Conservation (phyloP, 1,139 yeast species). For the Magnusiomyces suaveolens region DNA sequence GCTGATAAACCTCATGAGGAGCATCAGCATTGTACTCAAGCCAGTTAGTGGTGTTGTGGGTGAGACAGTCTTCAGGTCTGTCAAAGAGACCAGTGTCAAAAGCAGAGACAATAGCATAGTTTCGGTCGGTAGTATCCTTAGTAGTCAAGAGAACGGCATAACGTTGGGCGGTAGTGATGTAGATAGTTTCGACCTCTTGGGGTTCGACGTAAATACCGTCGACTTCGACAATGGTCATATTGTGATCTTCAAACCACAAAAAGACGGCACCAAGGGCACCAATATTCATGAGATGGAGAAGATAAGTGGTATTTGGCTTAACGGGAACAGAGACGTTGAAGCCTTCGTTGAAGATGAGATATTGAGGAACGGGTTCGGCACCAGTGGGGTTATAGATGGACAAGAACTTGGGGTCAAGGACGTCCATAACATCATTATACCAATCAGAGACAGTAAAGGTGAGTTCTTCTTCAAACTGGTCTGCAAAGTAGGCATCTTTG, state of each 20-base stretch:
- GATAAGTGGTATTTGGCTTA: conserved; percentile 69
- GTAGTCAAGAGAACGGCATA: conserved; percentile 65
- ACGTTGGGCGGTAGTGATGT: conserved; percentile 71
- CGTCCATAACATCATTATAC: conserved; percentile 61
- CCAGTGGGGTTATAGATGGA: conserved; percentile 83
- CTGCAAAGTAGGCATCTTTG: conserved; percentile 40
- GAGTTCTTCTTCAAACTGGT: conserved; percentile 65
- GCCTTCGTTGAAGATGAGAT: conserved; percentile 68
- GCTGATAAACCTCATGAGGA: conserved; percentile 39
- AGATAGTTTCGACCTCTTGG: conserved; percentile 47
- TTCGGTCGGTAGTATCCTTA: conserved; percentile 47
- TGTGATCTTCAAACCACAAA: conserved; percentile 77
- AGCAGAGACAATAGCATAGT: conserved; percentile 69
- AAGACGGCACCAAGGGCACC: conserved; percentile 87
- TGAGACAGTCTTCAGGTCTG: conserved; percentile 12
- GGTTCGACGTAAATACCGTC: conserved; percentile 74
- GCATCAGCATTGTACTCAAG: conserved; percentile 46
- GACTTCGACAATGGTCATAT: conserved; percentile 68
- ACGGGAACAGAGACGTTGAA: conserved; percentile 61
- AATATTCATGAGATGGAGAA: conserved; percentile 64
- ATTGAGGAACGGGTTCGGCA: conserved; percentile 90
- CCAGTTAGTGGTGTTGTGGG: conserved; percentile 68
- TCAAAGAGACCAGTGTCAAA: conserved; percentile 79
- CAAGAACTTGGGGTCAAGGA: conserved; percentile 46
- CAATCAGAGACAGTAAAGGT: conserved; percentile 66